These are phyloP conservation scores for Globisporangium spinosum DNA, from an alignment of 352 stramenopile species.

Conservation along the genomic window DNA sequence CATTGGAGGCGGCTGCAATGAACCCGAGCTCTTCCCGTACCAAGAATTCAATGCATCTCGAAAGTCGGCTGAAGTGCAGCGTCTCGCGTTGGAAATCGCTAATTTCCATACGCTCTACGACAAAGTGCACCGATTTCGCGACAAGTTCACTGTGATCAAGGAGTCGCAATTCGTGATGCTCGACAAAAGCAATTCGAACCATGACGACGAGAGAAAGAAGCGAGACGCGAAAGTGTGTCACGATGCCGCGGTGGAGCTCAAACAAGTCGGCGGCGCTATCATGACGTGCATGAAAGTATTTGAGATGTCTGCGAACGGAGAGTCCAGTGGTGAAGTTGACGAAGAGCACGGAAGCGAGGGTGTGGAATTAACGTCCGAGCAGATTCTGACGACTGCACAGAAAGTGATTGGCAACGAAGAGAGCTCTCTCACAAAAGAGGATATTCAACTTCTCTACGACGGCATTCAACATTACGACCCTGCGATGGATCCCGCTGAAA, in stretches of 20 bases:
- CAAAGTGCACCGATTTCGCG: constrained; percentile 13
- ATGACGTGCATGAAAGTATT: constrained; percentile 10
- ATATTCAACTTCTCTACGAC: constrained; percentile 35
- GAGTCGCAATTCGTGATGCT: constrained; percentile 18
- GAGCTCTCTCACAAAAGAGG: constrained; percentile 21
- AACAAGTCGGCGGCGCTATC: constrained; percentile 7
- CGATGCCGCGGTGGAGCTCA: constrained; percentile 15
- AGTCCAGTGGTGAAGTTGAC: neutral
- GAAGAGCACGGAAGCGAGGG: neutral
- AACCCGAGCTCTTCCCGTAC: constrained; percentile 47
- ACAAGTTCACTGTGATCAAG: constrained; percentile 14
- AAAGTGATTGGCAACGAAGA: neutral
- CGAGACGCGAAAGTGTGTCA: constrained; percentile 17
- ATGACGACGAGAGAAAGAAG: constrained; percentile 11
- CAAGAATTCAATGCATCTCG: constrained; percentile 29
- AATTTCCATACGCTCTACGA: constrained; percentile 29
- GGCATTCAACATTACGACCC: constrained; percentile 63
- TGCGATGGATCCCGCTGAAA: constrained; percentile 44
- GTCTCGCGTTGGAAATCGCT: constrained; percentile 28
- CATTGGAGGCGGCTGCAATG: constrained; percentile 63
- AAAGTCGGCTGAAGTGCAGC: constrained; percentile 16
- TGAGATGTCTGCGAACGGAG: neutral
- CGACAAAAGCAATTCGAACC: neutral
- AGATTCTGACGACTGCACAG: neutral
- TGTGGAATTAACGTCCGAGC: neutral